phyloP scores from a whole-genome alignment of 805 yeast species.

The Tetrapisispora phaffii region DNA sequence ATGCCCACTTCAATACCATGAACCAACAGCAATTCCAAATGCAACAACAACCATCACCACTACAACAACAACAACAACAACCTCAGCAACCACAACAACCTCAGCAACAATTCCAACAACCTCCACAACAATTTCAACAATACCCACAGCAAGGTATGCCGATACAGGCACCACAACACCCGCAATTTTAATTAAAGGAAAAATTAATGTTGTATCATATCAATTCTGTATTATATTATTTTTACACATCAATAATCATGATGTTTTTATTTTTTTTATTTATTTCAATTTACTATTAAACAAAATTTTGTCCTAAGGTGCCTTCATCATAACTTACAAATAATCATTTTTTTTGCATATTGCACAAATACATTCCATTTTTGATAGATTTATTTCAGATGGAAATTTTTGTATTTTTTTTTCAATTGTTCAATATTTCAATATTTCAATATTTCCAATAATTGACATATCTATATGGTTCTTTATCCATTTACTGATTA shows the following conservation, averaged over 20 bases:
- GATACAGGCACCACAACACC: slow-evolving; percentile 2
- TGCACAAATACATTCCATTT: background rate
- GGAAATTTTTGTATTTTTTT: background rate
- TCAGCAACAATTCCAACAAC: background rate
- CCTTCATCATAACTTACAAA: slow-evolving; percentile 1
- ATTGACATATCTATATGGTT: slow-evolving; percentile 1
- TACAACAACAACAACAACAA: background rate
- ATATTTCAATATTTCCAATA: background rate
- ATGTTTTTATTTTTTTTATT: background rate
- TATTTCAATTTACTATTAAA: background rate
- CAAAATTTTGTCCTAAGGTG: slow-evolving; percentile 1
- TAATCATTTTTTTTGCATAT: slow-evolving; percentile 2
- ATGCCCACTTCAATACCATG: slow-evolving; percentile 1
- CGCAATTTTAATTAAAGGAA: slow-evolving; percentile 1
- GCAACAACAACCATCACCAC: background rate
- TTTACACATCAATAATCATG: background rate
- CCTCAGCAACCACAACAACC: background rate
- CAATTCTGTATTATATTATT: background rate
- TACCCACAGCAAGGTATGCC: slow-evolving; percentile 2
- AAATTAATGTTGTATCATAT: background rate
- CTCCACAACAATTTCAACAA: slow-evolving; percentile 3
- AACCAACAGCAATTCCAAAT: background rate
- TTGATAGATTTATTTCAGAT: slow-evolving; percentile 3
- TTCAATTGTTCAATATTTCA: background rate
- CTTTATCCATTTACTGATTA: background rate